Evolutionary conservation across 192 early-diverging fungal species (phyloP), one percentile per base, ranked within the genome.

Genomic region (Coemansia interrupta): DNA sequence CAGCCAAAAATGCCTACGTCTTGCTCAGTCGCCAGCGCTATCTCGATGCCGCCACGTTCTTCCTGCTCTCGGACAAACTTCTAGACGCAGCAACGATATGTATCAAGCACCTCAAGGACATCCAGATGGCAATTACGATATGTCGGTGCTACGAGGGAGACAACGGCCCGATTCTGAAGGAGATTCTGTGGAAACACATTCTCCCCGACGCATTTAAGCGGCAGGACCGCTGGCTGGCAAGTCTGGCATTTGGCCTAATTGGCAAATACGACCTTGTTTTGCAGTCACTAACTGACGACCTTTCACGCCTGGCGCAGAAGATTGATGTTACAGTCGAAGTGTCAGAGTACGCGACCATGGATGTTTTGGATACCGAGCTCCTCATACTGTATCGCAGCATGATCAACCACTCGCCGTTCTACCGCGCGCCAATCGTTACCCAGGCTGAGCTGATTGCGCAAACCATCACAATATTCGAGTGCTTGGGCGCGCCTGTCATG

Each of bases 1-100:
- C 97, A 2, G 72, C 87, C n/a, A 99, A 99, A 66, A 99, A 99
- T 63, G 97, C 97, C 3, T 99, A 91, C 76, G 97, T 90, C n/a
- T 66, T 99, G 36, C 72, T 99, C 20, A 92, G 95, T 57, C 92
- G 92, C 61, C 94, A 97, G 58, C 82, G 95, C 45, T 98, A 91
- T 63, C 85, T 90, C 40, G 92, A 96, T 66, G 94, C 96, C 0
- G 96, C 90, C 0, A 86, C 95, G 0, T 99, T 99, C 66, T 99
- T 99, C 63, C 63, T 99, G 60, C 82, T 99, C 4, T 93, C 84
- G 1, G 90, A 89, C 45, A 86, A 86, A 26, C 66, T 96, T n/a
- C 78, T 80, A 30, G 97, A 99, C 77, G 95, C 96, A 3, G 89
- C 90, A 4, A 92, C 86, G 66, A 89, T 99, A 8, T 96, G 95